Percentiles rank a stretch among this genome's conserved stretches.
phyloP scores from a whole-genome alignment of 208 protist genomes.

The Novymonas esmeraldas region DNA sequence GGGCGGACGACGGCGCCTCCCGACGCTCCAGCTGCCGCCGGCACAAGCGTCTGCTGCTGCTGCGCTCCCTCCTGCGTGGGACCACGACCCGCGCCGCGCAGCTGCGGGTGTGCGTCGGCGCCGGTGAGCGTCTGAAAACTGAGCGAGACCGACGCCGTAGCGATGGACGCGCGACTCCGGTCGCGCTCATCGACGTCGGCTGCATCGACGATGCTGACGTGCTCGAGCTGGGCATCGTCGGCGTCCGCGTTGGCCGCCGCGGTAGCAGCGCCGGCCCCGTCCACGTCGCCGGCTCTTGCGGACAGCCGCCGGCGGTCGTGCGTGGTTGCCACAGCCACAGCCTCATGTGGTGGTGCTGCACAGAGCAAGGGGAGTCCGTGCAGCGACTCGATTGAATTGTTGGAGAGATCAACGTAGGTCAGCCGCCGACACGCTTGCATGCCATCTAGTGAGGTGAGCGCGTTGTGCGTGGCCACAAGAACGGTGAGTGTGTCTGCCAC shows the following conservation, averaged over 20 bases:
- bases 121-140: neutral
- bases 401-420: slow-evolving; percentile 34
- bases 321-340: neutral
- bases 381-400: slow-evolving; percentile 37
- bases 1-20: too few species aligned
- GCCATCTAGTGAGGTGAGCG: slow-evolving; percentile 27
- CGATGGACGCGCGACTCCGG: neutral
- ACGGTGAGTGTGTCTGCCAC: slow-evolving; percentile 30
- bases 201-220: neutral
- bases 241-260: neutral
- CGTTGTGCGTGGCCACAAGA: slow-evolving; percentile 40
- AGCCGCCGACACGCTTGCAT: slow-evolving; percentile 33
- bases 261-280: neutral
- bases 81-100: neutral
- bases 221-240: neutral
- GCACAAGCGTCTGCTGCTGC: too few species aligned
- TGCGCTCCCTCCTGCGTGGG: neutral
- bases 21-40: too few species aligned
- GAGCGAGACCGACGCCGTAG: slow-evolving; percentile 7
- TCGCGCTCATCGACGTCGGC: neutral
- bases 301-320: neutral
- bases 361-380: slow-evolving; percentile 21
- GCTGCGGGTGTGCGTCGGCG: neutral
- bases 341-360: neutral
- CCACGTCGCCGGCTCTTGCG: neutral